A percentile compares a stretch with the other conserved stretches of the same genome.
These are phyloP conservation scores for Phytophthora pisi DNA, from an alignment of 352 stramenopile genomes.

Conservation along the genomic window DNA sequence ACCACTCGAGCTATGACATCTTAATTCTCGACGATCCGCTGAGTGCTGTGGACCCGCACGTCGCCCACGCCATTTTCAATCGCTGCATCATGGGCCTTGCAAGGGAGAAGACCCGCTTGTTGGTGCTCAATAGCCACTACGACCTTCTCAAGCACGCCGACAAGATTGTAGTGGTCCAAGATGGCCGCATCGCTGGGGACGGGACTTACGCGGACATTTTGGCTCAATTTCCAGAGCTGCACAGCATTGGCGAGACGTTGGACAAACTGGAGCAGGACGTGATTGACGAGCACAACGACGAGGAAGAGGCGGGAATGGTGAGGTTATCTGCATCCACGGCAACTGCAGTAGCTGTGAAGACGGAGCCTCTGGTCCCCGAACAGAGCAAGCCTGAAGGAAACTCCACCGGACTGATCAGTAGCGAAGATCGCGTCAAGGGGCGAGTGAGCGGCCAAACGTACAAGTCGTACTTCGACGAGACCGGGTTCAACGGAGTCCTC, in stretches of 20 bases:
- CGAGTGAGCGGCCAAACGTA: constrained; percentile 37
- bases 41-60: constrained; percentile 44
- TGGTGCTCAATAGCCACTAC: constrained; percentile 74
- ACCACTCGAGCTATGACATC: constrained; percentile 63
- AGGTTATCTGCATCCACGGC: neutral
- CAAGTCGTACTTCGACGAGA: constrained; percentile 44
- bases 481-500: constrained; percentile 31
- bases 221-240: constrained; percentile 35
- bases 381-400: constrained; percentile 11
- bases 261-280: constrained; percentile 32
- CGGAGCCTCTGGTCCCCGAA: neutral
- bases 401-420: constrained; percentile 15
- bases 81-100: constrained; percentile 31
- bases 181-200: constrained; percentile 32
- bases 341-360: constrained; percentile 1
- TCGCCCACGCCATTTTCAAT: constrained; percentile 44
- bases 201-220: constrained; percentile 29
- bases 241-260: constrained; percentile 14
- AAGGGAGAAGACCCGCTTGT: constrained; percentile 61
- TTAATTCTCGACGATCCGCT: constrained; percentile 60
- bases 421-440: constrained; percentile 36
- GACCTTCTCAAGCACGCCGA: constrained; percentile 40
- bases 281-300: constrained; percentile 26
- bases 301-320: neutral
- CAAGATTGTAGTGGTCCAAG: constrained; percentile 40